Evolutionary conservation across 441 rosid genomes (phyloP).

Genomic region (Gossypium aridum): DNA sequence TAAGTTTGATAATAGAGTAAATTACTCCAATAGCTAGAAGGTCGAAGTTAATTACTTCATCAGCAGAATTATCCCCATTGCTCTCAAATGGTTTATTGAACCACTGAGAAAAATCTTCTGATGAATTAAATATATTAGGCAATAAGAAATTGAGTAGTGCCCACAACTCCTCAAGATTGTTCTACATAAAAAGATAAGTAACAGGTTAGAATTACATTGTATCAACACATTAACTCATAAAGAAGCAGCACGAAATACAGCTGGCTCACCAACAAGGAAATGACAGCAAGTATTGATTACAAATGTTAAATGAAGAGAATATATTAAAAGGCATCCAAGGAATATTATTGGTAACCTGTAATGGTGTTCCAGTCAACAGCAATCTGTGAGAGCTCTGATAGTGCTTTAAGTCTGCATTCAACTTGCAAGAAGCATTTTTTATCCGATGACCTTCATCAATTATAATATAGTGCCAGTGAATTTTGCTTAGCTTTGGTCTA

Average conservation of each 20-base stretch:
- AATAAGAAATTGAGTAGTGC: constrained; percentile 87
- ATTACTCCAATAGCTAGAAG: constrained; percentile 15
- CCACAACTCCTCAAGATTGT: constrained; percentile 36
- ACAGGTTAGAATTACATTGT: constrained; percentile 16
- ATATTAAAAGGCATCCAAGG: background rate
- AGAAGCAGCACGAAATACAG: constrained; percentile 2
- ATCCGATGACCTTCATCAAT: background rate
- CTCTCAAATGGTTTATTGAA: constrained; percentile 94
- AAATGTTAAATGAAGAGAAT: background rate
- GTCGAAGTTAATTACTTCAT: constrained; percentile 50
- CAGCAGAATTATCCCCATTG: constrained; percentile 82
- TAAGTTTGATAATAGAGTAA: background rate
- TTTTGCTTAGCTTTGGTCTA: background rate
- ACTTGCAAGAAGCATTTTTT: constrained; percentile 25
- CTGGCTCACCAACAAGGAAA: background rate
- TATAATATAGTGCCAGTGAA: background rate
- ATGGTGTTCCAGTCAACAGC: constrained; percentile 89
- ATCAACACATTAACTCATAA: background rate
- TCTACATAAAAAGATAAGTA: constrained; percentile 31
- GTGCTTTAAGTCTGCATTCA: constrained; percentile 93
- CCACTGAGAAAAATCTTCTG: constrained; percentile 98
- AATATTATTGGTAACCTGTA: constrained; percentile 47
- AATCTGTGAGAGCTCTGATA: constrained; percentile 84
- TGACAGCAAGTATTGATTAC: background rate
- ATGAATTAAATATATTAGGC: constrained; percentile 91